phyloP scores from a whole-genome alignment of 331 rosid genomes.

The Quercus tomentella region DNA sequence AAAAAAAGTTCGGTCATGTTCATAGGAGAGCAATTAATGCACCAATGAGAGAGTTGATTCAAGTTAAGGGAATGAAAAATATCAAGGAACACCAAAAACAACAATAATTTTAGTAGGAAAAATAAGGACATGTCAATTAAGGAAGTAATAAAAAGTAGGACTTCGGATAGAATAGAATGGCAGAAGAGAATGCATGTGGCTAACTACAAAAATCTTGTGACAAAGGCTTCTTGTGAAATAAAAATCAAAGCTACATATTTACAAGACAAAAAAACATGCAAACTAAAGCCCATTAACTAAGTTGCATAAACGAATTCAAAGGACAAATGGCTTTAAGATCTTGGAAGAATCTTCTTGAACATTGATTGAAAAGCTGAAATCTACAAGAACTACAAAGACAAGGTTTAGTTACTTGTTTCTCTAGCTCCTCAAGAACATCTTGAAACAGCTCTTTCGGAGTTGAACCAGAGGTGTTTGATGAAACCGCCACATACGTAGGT shows the following conservation, averaged over 20 bases:
- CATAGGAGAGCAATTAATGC: too few relatives aligned
- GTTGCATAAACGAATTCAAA: too few relatives aligned
- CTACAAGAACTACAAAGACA: conserved; percentile 18
- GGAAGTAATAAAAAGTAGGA: too few relatives aligned
- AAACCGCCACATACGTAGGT: conserved; percentile 68
- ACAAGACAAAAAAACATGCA: neutral
- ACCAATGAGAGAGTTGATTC: too few relatives aligned
- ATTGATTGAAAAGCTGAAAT: conserved; percentile 2
- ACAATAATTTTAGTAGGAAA: too few relatives aligned
- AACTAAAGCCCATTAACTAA: neutral
- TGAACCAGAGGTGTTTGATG: conserved; percentile 84
- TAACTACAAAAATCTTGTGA: too few relatives aligned
- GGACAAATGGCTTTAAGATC: neutral
- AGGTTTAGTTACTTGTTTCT: conserved; percentile 63
- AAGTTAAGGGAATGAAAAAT: too few relatives aligned
- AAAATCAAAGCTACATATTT: neutral
- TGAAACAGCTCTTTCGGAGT: conserved; percentile 86
- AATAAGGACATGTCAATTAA: too few relatives aligned
- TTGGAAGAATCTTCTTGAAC: neutral
- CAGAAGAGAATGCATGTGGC: too few relatives aligned
- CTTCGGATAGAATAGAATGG: too few relatives aligned
- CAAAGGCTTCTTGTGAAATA: neutral
- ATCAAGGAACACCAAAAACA: too few relatives aligned
- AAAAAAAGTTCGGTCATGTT: too few relatives aligned
- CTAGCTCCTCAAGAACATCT: conserved; percentile 86